These are phyloP conservation scores for Pulveroboletus sp. DNA, from an alignment of 768 basidiomycete species.

Conservation along the genomic window DNA sequence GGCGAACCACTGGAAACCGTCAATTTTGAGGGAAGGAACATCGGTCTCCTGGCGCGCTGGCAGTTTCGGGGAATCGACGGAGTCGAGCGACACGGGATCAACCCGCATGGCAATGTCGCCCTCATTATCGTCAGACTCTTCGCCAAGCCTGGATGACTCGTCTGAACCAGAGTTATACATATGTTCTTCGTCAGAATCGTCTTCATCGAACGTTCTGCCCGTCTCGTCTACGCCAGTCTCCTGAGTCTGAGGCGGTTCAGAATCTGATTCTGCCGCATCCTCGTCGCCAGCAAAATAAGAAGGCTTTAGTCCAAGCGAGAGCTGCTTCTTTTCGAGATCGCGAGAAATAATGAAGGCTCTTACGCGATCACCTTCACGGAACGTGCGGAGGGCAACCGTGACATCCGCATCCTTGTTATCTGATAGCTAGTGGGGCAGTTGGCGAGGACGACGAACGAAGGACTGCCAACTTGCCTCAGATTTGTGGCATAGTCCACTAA, in stretches of 20 bases:
- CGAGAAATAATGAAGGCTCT: constrained; percentile 72
- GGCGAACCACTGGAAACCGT: constrained; percentile 72
- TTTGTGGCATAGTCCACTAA: constrained; percentile 92
- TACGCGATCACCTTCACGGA: constrained; percentile 84
- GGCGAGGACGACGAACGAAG: neutral
- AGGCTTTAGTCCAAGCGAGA: constrained; percentile 81
- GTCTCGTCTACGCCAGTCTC: constrained; percentile 31
- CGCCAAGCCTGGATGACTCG: constrained; percentile 14
- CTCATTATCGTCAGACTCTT: constrained; percentile 15
- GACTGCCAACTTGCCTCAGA: constrained; percentile 59
- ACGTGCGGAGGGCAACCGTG: constrained; percentile 68
- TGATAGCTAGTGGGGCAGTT: constrained; percentile 55
- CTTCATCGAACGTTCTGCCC: constrained; percentile 20
- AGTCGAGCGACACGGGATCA: neutral
- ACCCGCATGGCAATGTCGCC: constrained; percentile 21
- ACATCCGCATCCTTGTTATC: constrained; percentile 85
- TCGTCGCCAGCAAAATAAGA: constrained; percentile 77
- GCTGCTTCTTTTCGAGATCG: constrained; percentile 73
- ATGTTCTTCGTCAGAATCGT: constrained; percentile 10
- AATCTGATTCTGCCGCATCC: constrained; percentile 33
- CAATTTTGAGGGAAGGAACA: constrained; percentile 44
- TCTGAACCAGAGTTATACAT: constrained; percentile 7
- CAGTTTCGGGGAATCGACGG: neutral
- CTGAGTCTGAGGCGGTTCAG: constrained; percentile 23
- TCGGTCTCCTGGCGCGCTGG: neutral